Base-by-base conservation (phyloP, 306 rosid species). In the Pachyrhizus erosus region DNA sequence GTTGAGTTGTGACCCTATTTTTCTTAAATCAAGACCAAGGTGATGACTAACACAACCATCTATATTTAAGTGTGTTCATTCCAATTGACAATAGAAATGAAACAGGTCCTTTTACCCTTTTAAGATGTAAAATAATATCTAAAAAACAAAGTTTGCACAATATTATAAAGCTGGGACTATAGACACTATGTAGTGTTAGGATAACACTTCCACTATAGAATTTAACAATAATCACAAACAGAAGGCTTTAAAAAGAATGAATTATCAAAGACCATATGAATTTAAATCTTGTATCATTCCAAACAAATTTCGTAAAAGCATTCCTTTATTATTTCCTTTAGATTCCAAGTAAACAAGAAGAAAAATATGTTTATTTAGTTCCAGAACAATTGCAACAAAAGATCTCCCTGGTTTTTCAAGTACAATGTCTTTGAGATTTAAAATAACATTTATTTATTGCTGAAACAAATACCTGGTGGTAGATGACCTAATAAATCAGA, bases 21-120 rank as follows among this genome's bases (percentile, higher is more conserved):
- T 57, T 11, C 67, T 4, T 54, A 39, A 76, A 18, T 46, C 82
- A 83, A n/a, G 54, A 51, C 64, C 29, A 23, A 79, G 57, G 67
- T 9, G 39, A 46, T 82, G 45, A 34, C 73, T 17, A 70, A 70
- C 8, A 57, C 10, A 42, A 15, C 24, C 52, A 17, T 34, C 46
- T 1, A 60, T 62, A 29, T 5, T 14, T 13, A 66, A 13, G 70
- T 54, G 20, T 20, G 26, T 34, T 67, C n/a, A 49, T 34, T 29
- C 64, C 29, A 24, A 57, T 39, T 24, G 39, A 34, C 73, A 49
- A 39, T 77, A 48, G 49, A 29, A 62, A 46, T 64, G 74, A 42
- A 67, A 5, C 33, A 78, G 15, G 7, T 17, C 18, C 31, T 12
- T 61, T 60, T 42, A 61, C 20, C 49, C 33, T 31, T 43, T 65